Conservation (phyloP, 768 basidiomycete species). For the Russula olivacea region DNA sequence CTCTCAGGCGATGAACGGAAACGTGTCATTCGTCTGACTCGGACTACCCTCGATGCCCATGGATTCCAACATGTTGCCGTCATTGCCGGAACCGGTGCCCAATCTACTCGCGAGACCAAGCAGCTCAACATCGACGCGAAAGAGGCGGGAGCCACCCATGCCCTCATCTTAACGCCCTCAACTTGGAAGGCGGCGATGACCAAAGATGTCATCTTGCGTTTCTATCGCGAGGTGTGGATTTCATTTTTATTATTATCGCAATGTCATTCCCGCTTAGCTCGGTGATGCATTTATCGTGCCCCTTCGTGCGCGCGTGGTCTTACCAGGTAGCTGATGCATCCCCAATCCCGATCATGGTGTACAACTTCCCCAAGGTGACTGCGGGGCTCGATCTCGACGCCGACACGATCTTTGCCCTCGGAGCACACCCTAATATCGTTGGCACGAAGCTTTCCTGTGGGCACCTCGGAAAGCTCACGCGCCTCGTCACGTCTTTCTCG, state of each 20-base stretch:
- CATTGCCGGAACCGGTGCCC: constrained; percentile 81
- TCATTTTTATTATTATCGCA: neutral
- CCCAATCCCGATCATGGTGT: constrained; percentile 70
- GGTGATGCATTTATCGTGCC: neutral
- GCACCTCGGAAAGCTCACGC: constrained; percentile 76
- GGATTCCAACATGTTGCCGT: constrained; percentile 63
- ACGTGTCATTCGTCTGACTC: constrained; percentile 53
- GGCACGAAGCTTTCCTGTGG: constrained; percentile 84
- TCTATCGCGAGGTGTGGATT: constrained; percentile 52
- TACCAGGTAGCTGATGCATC: constrained; percentile 59
- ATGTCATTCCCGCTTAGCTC: constrained; percentile 6
- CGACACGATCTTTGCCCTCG: constrained; percentile 62
- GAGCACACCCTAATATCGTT: constrained; percentile 77
- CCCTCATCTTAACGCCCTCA: constrained; percentile 68
- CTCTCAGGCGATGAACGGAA: constrained; percentile 68
- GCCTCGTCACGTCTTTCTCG: constrained; percentile 56
- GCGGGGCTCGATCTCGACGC: constrained; percentile 83
- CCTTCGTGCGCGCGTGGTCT: neutral
- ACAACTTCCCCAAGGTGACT: constrained; percentile 82
- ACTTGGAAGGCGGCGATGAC: constrained; percentile 66
- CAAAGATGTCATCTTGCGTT: constrained; percentile 53
- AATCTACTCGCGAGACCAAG: constrained; percentile 71
- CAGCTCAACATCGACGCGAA: constrained; percentile 65
- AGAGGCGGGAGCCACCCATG: constrained; percentile 77
- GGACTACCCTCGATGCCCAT: constrained; percentile 65